Percentiles rank a stretch among this genome's conserved stretches.
Evolutionary conservation across 2,329 filamentous ascomycete species (phyloP).

Genomic region (Aphanoascus verrucosus): DNA sequence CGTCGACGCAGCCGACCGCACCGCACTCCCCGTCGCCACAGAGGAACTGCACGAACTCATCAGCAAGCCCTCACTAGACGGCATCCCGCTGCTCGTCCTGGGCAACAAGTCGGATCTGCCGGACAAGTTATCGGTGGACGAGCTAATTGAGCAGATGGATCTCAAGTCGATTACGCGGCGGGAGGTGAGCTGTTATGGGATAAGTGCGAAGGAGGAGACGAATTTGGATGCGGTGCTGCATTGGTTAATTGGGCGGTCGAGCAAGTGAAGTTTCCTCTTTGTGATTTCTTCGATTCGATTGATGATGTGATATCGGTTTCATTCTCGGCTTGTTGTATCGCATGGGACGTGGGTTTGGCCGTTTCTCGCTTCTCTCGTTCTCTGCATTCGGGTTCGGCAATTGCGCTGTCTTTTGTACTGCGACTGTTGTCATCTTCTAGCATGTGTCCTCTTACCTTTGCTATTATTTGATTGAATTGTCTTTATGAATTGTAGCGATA

Average conservation of each 20-base stretch:
- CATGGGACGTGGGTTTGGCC: background rate
- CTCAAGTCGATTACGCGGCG: constrained; percentile 80
- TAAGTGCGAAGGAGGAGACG: constrained; percentile 97
- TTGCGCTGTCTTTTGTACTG: background rate
- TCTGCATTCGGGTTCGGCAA: constrained; percentile 3
- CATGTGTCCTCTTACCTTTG: too few species aligned
- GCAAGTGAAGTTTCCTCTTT: constrained; percentile 43
- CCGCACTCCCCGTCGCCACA: constrained; percentile 69
- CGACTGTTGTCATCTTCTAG: too few species aligned
- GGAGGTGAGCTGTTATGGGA: constrained; percentile 96
- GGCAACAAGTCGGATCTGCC: constrained; percentile 95
- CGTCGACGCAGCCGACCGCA: constrained; percentile 83
- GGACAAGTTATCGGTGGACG: constrained; percentile 84
- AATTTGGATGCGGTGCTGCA: constrained; percentile 95
- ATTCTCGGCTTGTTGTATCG: background rate
- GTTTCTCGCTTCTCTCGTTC: background rate
- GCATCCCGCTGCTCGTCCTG: constrained; percentile 84
- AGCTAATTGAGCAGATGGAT: constrained; percentile 85
- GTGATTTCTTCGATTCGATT: too few species aligned
- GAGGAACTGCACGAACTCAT: constrained; percentile 88
- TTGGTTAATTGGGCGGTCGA: constrained; percentile 87
- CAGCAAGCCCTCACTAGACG: constrained; percentile 69
- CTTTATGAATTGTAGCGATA: too few species aligned
- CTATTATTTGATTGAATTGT: too few species aligned
- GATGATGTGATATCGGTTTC: too few species aligned